Evolutionary conservation across 805 yeast genomes (phyloP).

Genomic region (Ogataea nakhonphanomensis): DNA sequence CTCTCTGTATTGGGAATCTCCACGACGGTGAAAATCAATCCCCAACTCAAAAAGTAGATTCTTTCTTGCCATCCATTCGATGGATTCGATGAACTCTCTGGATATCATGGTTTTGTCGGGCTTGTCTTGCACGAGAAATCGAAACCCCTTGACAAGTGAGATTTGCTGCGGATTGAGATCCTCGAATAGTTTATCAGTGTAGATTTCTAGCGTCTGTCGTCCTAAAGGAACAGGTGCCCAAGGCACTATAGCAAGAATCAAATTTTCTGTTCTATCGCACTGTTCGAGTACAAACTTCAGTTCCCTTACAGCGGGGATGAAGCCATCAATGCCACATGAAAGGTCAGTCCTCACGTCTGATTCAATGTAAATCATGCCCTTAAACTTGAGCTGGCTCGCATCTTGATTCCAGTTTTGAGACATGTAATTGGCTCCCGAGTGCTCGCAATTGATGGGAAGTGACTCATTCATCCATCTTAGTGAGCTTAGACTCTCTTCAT

Average conservation of each 20-base stretch:
- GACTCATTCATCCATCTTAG: slow-evolving; percentile 34
- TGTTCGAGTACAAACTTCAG: slow-evolving; percentile 23
- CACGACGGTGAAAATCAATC: slow-evolving; percentile 36
- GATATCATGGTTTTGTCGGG: slow-evolving; percentile 35
- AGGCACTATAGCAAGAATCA: slow-evolving; percentile 33
- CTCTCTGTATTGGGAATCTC: slow-evolving; percentile 41
- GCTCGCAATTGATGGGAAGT: slow-evolving; percentile 25
- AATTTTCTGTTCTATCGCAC: slow-evolving; percentile 10
- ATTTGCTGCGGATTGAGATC: slow-evolving; percentile 6
- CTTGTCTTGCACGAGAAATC: slow-evolving; percentile 43
- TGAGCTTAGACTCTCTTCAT: slow-evolving; percentile 14
- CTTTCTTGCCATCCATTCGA: slow-evolving; percentile 33
- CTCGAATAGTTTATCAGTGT: slow-evolving; percentile 16
- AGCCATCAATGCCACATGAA: slow-evolving; percentile 19
- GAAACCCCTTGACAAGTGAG: slow-evolving; percentile 36
- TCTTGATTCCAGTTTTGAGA: slow-evolving; percentile 3
- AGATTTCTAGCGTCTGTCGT: slow-evolving; percentile 16
- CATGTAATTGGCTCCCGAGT: slow-evolving; percentile 30
- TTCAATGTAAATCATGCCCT: slow-evolving; percentile 35
- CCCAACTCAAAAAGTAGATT: slow-evolving; percentile 41
- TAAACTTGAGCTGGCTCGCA: slow-evolving; percentile 21
- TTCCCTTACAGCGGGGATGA: slow-evolving; percentile 30
- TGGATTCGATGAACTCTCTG: slow-evolving; percentile 29
- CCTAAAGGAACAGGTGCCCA: slow-evolving; percentile 45
- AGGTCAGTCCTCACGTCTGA: slow-evolving; percentile 28